Conservation (phyloP, 306 rosid genomes). For the Cicer judaicum region DNA sequence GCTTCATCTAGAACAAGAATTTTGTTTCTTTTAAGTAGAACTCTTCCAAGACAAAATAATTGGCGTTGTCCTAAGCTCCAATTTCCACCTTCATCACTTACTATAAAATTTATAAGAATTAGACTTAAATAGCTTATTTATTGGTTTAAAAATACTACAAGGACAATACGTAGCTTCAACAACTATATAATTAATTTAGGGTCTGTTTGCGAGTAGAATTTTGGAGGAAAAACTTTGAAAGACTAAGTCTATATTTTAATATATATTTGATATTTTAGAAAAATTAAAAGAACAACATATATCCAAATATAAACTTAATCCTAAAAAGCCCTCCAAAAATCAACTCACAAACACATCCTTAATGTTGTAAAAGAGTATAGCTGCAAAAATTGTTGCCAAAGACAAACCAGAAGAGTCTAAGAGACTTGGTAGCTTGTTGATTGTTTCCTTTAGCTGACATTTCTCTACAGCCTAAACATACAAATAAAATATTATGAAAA, state of each 20-base stretch:
- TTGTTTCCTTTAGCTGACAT: slow-evolving; percentile 74
- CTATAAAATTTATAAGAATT: slow-evolving; percentile 45
- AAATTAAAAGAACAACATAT: too few species aligned
- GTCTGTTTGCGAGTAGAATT: too few species aligned
- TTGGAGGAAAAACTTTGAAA: too few species aligned
- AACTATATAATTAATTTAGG: not conserved
- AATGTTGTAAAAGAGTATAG: not conserved
- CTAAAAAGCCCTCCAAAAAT: too few species aligned
- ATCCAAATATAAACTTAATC: too few species aligned
- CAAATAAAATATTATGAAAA: slow-evolving; percentile 24
- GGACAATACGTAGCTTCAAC: not conserved
- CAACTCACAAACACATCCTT: too few species aligned
- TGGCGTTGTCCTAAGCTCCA: slow-evolving; percentile 88
- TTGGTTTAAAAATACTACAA: not conserved
- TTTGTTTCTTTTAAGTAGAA: slow-evolving; percentile 68
- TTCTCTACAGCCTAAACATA: slow-evolving; percentile 67
- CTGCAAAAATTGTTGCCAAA: not conserved
- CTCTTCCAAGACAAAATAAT: slow-evolving; percentile 84
- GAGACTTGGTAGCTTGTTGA: slow-evolving; percentile 60
- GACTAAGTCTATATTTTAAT: too few species aligned
- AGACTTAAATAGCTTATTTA: slow-evolving; percentile 1
- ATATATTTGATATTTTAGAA: too few species aligned
- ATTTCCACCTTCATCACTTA: slow-evolving; percentile 87
- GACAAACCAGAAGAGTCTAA: slow-evolving; percentile 73
- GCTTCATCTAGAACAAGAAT: slow-evolving; percentile 86